Evolutionary conservation across 331 rosid species (phyloP), one percentile per base, ranked within the genome.

Genomic region (Pyracantha coccinea): DNA sequence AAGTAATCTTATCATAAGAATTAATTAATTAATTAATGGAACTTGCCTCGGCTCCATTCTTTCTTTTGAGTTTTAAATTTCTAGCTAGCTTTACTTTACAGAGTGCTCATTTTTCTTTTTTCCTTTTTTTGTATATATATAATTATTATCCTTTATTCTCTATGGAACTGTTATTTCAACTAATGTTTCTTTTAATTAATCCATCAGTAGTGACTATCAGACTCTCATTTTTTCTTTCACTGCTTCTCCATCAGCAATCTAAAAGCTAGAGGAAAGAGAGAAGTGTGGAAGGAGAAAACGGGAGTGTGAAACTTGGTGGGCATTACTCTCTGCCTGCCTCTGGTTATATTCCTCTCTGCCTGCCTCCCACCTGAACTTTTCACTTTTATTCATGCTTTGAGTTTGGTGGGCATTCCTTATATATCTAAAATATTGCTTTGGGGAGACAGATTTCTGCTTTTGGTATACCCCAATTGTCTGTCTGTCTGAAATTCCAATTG

Each of bases 61-160:
- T 73, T 77, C 78, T 77, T 80, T 69, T 20, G 67, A 58, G 41
- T 24, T 72, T 72, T 58, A 41, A 27, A 74, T 33, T 41, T 72
- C 47, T 66, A 47, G 68, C 47, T 66, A 58, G 71, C 60, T 55
- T 58, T 67, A 33, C 69, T 76, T 54, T 41, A 54, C 25, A n/a
- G 65, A 41, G 63, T 70, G 31, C 15, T 27, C 11, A 59, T 33
- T 31, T 27, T 70, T 52, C 7, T 16, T 47, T 15, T 15, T 47
- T 47, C 53, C 53, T 14, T 4, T 4, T 14, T 47, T 61, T 2
- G 0, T 33, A 33, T 25, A 24, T 17, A 50, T 8, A 35, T 7
- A 2, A 17, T 71, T 41, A 2, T 1, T 35, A 27, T 47, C 25
- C 5, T 4, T 5, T 41, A 9, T 68, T 63, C 17, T 15, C 19